A percentile compares a stretch with the other conserved stretches of the same genome.
These are phyloP conservation scores for Lachancea sp. DNA, from an alignment of 805 yeast species.

Conservation along the genomic window DNA sequence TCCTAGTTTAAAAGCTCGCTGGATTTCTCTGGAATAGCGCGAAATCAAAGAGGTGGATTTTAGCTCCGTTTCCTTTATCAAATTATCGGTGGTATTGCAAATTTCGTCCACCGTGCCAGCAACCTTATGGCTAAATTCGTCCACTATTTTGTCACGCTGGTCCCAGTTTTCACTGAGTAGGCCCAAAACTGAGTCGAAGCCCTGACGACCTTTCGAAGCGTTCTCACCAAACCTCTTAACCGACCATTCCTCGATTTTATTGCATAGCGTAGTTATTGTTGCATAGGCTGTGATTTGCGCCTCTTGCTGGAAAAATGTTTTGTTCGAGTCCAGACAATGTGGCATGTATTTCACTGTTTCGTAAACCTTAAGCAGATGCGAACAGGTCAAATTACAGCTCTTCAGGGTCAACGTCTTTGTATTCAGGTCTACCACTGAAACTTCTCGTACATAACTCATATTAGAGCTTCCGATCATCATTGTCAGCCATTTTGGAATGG, in stretches of 20 bases:
- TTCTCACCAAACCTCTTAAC: conserved; percentile 83
- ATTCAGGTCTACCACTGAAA: conserved; percentile 72
- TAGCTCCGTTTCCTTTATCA: conserved; percentile 25
- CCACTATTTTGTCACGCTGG: conserved; percentile 26
- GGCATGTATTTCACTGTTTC: conserved; percentile 85
- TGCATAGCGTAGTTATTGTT: conserved; percentile 60
- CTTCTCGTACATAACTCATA: conserved; percentile 78
- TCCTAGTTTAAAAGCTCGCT: conserved; percentile 13
- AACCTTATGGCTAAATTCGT: conserved; percentile 26
- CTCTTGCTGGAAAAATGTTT: conserved; percentile 67
- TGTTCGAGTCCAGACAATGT: conserved; percentile 45
- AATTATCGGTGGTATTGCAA: conserved; percentile 19
- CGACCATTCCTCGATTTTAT: conserved; percentile 86
- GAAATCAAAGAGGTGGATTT: conserved; percentile 16
- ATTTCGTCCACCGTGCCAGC: conserved; percentile 31
- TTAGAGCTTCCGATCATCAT: conserved; percentile 66
- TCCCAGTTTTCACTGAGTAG: conserved; percentile 35
- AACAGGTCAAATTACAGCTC: conserved; percentile 82
- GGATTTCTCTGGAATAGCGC: conserved; percentile 14
- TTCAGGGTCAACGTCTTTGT: conserved; percentile 64
- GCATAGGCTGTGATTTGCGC: conserved; percentile 89
- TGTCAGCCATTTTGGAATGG: conserved; percentile 77
- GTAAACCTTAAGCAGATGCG: conserved; percentile 64
- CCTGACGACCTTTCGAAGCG: conserved; percentile 73
- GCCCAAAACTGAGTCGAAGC: conserved; percentile 75